These are phyloP conservation scores for Phaseolus coccineus DNA, from an alignment of 331 rosid species.

Conservation along the genomic window DNA sequence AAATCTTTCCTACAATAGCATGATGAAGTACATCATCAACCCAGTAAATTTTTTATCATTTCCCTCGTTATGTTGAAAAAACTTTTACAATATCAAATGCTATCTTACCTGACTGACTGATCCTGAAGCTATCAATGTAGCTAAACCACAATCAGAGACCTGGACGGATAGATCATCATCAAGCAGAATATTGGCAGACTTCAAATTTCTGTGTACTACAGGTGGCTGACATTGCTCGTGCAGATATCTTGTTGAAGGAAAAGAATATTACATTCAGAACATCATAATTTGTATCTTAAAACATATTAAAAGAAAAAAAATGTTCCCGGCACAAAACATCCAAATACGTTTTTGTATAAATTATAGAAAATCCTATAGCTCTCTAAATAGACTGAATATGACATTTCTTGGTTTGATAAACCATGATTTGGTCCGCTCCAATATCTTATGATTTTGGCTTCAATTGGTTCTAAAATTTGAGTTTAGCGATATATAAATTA, in stretches of 20 bases:
- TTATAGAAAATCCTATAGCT: not conserved
- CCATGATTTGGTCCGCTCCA: not conserved
- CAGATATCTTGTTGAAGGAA: slow-evolving; percentile 71
- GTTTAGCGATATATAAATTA: not conserved
- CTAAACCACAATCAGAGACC: slow-evolving; percentile 95
- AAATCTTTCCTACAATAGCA: slow-evolving; percentile 16
- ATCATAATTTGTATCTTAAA: slow-evolving; percentile 19
- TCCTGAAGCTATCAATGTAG: slow-evolving; percentile 87
- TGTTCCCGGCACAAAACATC: not conserved
- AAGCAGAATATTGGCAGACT: slow-evolving; percentile 90
- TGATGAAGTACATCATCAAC: not conserved
- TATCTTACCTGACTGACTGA: slow-evolving; percentile 88
- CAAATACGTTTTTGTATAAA: slow-evolving; percentile 8
- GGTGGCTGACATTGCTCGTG: slow-evolving; percentile 92
- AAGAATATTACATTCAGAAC: slow-evolving; percentile 44
- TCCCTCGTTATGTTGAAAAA: not conserved
- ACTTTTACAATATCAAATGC: slow-evolving; percentile 9
- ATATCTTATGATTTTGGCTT: not conserved
- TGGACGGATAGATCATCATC: slow-evolving; percentile 80
- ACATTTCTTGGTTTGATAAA: slow-evolving; percentile 8
- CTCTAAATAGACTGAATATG: not conserved
- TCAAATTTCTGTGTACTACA: slow-evolving; percentile 87
- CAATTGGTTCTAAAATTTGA: slow-evolving; percentile 7
- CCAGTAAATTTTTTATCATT: not conserved
- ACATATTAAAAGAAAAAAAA: slow-evolving; percentile 11